Conservation (phyloP, 257 asterid species). For the Coffea canephora region DNA sequence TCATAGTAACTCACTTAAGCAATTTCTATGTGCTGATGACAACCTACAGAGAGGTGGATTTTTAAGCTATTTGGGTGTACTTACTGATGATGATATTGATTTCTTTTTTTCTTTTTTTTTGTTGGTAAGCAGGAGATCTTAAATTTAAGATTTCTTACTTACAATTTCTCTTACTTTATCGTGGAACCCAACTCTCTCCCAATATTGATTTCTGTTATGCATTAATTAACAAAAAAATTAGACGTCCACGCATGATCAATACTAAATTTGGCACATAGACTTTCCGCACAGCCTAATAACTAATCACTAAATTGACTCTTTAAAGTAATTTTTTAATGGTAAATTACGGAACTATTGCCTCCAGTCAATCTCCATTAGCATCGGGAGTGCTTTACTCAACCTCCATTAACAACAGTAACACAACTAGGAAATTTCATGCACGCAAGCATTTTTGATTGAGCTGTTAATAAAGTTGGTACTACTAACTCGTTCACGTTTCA, state of each 20-base stretch:
- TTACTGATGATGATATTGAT: no score
- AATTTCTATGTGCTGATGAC: background rate
- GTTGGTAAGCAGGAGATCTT: no score
- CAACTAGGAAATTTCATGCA: background rate
- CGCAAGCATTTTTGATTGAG: slow-evolving; percentile 1
- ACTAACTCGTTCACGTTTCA: background rate
- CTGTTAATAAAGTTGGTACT: background rate
- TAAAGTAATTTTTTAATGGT: background rate
- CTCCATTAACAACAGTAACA: background rate
- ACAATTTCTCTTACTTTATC: no score
- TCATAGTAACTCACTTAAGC: background rate
- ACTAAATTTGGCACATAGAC: background rate
- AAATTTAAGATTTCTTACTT: no score
- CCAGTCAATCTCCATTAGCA: background rate
- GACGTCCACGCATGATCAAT: background rate
- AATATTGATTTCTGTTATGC: no score
- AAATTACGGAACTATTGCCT: no score
- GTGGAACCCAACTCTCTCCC: no score
- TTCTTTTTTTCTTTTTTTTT: no score
- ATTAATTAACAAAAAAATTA: no score
- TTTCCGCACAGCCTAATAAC: background rate
- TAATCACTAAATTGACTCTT: slow-evolving; percentile 4
- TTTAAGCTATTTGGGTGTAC: no score
- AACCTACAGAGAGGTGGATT: background rate
- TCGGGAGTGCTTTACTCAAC: background rate